Base-by-base conservation (phyloP, 495 filamentous ascomycete species). In the Aspergillus leporis region DNA sequence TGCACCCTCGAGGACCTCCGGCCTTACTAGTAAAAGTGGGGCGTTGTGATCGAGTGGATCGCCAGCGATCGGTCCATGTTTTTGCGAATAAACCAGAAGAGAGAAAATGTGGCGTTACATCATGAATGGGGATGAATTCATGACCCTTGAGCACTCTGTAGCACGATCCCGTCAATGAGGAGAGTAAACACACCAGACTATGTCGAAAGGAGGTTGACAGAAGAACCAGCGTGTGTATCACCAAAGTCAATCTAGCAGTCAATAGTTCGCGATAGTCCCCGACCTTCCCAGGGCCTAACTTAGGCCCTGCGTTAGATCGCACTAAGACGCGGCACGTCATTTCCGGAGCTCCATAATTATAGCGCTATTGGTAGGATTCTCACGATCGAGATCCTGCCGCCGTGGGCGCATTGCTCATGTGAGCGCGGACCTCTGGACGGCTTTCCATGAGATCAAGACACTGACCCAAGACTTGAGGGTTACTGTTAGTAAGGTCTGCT, bases 381-480 rank as follows among this genome's bases (percentile, higher is more conserved):
- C 54, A 56, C 21, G 52, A 61, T 32, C 53, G 61, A n/a, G 64
- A 69, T 23, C 66, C 59, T 52, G 70, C 61, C 5, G 64, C 56
- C 8, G 66, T 60, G 22, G 67, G 51, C 31, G 69, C 64, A 31
- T 61, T 61, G 22, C 62, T 46, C 19, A 61, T 14, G 40, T 61
- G 66, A 36, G 66, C 61, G 12, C 63, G 70, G 28, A 73, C 53
- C 8, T 74, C 75, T 7, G 74, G 74, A 62, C 67, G 64, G 51
- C 64, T 70, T 32, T 76, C 75, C 55, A 75, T 69, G 22, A 89
- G 70, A 64, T 90, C 86, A 32, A 89, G 72, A 60, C 87, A 90
- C 73, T 87, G 83, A 23, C 70, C 74, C n/a, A 90, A 69, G 55
- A 87, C 88, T 91, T 61, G 30, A 56, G 4, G 30, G 34, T 12